Evolutionary conservation across 805 yeast species (phyloP), one percentile per base, ranked within the genome.

Genomic region (Ogataea nitratoaversa): DNA sequence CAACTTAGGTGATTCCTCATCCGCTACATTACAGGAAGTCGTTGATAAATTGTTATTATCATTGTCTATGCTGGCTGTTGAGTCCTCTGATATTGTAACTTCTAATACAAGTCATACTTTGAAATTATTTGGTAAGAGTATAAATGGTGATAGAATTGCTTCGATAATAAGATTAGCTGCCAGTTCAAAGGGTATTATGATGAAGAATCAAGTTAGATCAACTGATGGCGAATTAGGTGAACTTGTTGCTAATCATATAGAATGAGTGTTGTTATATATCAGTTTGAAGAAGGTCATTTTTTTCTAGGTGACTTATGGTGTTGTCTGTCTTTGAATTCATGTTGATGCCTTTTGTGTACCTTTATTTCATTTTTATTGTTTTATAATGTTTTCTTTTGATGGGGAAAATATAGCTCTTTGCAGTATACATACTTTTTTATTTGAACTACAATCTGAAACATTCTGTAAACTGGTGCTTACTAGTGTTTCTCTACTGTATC

Each of bases 81-180:
- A 85, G 47, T 82, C 83, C 31, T 70, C 84, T 3, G 93, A 84
- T 47, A 61, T 64, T 40, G 86, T 85, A 18, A 73, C 78, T 29
- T 62, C 79, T 19, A 68, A 68, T 7, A 55, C 73, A 17, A 72
- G 77, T 34, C 97, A 90, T 60, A 70, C 77, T 11, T 71, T 93
- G 66, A 89, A 88, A 67, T 67, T 89, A 54, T 85, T 74, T 56
- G 98, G 96, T 57, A 84, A 84, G 67, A 79, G 86, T 52, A 65
- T 78, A 24, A 71, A 76, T 27, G 76, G 80, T 13, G 62, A 63
- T 41, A 78, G 76, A 54, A 70, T 80, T 54, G 80, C 76, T 17
- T 67, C 66, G 12, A 55, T 63, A 47, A 60, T 74, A 33, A 68
- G 76, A 54, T 62, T 76, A 53, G 82, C 79, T 4, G 54, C 62